Evolutionary conservation across 768 basidiomycete species (phyloP), one percentile per base, ranked within the genome.

Genomic region (Tricholoma matsutake): DNA sequence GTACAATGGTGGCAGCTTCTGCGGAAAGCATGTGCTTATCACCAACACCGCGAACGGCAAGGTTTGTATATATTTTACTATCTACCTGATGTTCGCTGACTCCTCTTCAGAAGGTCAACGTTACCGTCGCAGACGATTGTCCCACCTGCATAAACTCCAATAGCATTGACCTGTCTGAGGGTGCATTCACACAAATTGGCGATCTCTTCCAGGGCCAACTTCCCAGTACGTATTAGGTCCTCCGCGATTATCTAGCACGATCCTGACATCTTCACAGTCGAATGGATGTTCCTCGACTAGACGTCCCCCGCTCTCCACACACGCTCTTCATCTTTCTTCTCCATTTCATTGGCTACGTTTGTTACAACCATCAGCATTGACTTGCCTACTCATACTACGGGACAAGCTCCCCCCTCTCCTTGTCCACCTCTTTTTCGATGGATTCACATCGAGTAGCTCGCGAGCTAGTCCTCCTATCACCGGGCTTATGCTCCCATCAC

Each of bases 51-150:
- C 22, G 1, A 45, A 22, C 8, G 8, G 9, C 7, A 45, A 45
- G 18, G 43, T 45, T 20, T 20, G 18, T 22, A 9, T 9, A 10
- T 22, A 20, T 20, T 41, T 34, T 31, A 49, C 51, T 39, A 20
- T 22, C 49, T 61, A 41, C 32, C 22, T 22, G 54, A 35, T 32
- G 60, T 55, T 60, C 25, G 41, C 43, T 59, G 1, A 60, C 45
- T 28, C 5, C 29, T n/a, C 31, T 65, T 3, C 22, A 78, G 72
- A 69, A 72, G n/a, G 81, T 90, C 60, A 78, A 72, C 3, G 92
- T 86, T 49, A 81, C 78, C 25, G 79, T 97, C 64, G 91, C 83
- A 11, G 93, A 94, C 65, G 86, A 81, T 37, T 97, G 94, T 80
- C 92, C 93, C 25, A 88, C 87, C 18, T 96, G 93, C 76, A 55